Conservation (phyloP, 768 basidiomycete genomes). For the Clathrus columnatus region DNA sequence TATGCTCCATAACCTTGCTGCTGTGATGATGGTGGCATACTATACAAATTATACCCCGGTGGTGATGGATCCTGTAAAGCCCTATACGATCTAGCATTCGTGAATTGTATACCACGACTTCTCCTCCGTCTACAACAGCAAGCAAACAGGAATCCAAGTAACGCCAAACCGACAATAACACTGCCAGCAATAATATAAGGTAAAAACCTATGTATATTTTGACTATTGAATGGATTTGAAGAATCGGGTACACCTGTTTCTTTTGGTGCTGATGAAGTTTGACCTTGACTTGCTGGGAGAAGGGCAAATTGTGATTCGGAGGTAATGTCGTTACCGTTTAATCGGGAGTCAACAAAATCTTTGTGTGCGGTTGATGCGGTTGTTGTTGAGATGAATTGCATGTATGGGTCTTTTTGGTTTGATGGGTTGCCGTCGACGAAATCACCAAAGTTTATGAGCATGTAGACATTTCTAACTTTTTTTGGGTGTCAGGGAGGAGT, state of each 20-base stretch:
- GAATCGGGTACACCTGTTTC: background rate
- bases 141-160: background rate
- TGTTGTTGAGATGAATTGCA: slow-evolving; percentile 40
- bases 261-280: slow-evolving; percentile 9
- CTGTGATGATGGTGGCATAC: slow-evolving; percentile 3
- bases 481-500: background rate
- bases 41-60: background rate
- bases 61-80: slow-evolving; percentile 8
- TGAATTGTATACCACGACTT: background rate
- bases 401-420: slow-evolving; percentile 42
- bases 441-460: slow-evolving; percentile 57
- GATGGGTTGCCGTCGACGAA: slow-evolving; percentile 38
- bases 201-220: background rate
- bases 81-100: background rate
- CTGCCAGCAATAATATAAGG: background rate
- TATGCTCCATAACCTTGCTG: too few relatives aligned
- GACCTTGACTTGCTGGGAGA: slow-evolving; percentile 38
- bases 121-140: background rate
- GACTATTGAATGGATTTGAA: background rate
- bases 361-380: slow-evolving; percentile 30
- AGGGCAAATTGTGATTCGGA: slow-evolving; percentile 46
- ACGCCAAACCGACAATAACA: background rate
- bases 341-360: slow-evolving; percentile 60
- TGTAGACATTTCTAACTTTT: slow-evolving; percentile 58
- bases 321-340: slow-evolving; percentile 51